A percentile compares a stretch with the other conserved stretches of the same genome.
These are phyloP conservation scores for Pseudoturritis turrita DNA, from an alignment of 345 rosid genomes.

Conservation along the genomic window DNA sequence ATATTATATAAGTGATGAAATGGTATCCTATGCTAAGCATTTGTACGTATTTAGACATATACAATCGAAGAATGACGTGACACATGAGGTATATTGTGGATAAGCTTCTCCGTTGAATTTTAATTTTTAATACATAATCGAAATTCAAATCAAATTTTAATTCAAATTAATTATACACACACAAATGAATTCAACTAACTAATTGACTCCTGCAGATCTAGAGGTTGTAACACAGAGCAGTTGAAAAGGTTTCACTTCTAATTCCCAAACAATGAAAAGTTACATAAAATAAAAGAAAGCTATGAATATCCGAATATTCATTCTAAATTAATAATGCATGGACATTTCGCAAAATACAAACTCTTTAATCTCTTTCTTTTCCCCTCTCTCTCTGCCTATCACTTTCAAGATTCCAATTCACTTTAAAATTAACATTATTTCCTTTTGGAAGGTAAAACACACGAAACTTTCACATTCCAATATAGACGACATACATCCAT, in stretches of 20 bases:
- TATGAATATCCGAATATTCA: conserved; percentile 20
- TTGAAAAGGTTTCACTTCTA: conserved; percentile 13
- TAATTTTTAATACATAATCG: neutral
- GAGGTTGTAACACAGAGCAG: neutral
- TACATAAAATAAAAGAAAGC: neutral
- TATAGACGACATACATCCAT: conserved; percentile 23
- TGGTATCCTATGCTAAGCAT: conserved; percentile 33
- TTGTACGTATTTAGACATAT: conserved; percentile 32
- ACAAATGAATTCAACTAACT: neutral
- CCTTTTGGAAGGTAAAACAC: conserved; percentile 22
- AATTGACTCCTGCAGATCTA: neutral
- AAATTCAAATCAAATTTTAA: neutral
- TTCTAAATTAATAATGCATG: conserved; percentile 11
- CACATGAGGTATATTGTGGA: conserved; percentile 8
- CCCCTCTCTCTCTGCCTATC: conserved; percentile 10
- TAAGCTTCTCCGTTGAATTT: conserved; percentile 3
- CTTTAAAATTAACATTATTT: conserved; percentile 19
- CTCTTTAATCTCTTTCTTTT: neutral
- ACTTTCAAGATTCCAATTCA: conserved; percentile 14
- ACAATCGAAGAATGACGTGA: conserved; percentile 25
- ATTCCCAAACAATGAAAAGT: conserved; percentile 3
- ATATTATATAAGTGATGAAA: conserved; percentile 5
- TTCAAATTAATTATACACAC: neutral
- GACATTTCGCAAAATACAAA: conserved; percentile 19
- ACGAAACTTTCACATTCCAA: conserved; percentile 22